Conservation (phyloP, 169 alveolate genomes). For the Hepatocystis sp. region DNA sequence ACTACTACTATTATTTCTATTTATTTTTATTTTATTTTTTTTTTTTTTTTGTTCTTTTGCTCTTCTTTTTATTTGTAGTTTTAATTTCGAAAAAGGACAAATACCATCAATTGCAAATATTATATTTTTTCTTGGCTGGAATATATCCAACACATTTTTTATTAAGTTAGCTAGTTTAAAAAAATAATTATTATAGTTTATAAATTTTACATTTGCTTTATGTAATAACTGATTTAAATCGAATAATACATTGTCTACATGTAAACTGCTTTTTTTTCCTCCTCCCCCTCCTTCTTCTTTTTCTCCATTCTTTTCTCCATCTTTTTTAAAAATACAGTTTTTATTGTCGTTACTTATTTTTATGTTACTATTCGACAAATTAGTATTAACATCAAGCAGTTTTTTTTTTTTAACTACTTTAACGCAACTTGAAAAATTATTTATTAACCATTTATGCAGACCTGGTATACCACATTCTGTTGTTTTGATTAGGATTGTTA, state of each 20-base stretch:
- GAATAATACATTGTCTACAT: conserved; percentile 77
- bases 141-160: conserved; percentile 44
- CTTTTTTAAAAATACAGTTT: not conserved
- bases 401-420: conserved; percentile 29
- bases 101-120: conserved; percentile 82
- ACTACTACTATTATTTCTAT: not conserved
- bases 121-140: conserved; percentile 71
- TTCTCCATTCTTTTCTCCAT: not conserved
- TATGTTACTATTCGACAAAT: not conserved
- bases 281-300: not conserved
- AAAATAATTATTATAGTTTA: conserved; percentile 39
- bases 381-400: conserved; percentile 18
- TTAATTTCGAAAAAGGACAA: conserved; percentile 80
- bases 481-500: no score
- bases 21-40: not conserved
- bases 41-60: conserved; percentile 30
- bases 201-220: conserved; percentile 76
- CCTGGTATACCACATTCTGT: conserved; percentile 85
- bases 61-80: conserved; percentile 68
- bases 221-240: conserved; percentile 81
- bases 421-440: conserved; percentile 78
- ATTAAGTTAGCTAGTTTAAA: conserved; percentile 72
- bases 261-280: not conserved
- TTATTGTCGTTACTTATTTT: not conserved
- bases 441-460: conserved; percentile 78